Percentiles rank a stretch among this genome's conserved stretches.
Evolutionary conservation across 2,329 filamentous ascomycete genomes (phyloP).

Genomic region (Ambrosiella xylebori): DNA sequence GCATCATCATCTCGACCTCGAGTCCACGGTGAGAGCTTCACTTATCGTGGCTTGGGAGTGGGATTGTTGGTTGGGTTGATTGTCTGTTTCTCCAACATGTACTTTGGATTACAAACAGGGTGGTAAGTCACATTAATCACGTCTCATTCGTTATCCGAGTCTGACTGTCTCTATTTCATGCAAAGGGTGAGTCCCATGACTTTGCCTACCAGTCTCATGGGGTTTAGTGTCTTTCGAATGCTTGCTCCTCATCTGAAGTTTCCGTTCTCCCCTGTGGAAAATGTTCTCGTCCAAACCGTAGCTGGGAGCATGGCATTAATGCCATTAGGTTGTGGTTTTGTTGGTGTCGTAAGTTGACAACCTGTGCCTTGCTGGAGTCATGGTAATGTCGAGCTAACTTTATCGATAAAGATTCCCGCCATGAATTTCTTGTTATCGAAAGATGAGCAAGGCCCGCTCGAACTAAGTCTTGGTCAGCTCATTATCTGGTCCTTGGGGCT

Average conservation of each 20-base stretch:
- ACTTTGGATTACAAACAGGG: conserved; percentile 85
- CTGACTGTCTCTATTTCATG: background rate
- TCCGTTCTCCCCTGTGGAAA: conserved; percentile 88
- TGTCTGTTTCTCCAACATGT: conserved; percentile 95
- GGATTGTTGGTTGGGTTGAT: conserved; percentile 73
- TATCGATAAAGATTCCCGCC: conserved; percentile 47
- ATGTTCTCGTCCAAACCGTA: conserved; percentile 90
- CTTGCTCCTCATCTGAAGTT: conserved; percentile 54
- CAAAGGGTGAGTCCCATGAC: conserved; percentile 58
- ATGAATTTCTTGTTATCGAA: conserved; percentile 68
- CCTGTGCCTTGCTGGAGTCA: background rate
- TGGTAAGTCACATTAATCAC: conserved; percentile 20
- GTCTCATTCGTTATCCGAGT: background rate
- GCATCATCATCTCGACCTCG: background rate
- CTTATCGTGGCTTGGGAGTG: conserved; percentile 58
- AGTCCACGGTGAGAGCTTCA: conserved; percentile 54
- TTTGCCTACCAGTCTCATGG: conserved; percentile 87
- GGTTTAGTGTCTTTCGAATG: conserved; percentile 82
- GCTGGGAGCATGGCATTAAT: conserved; percentile 92
- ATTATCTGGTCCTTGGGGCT: conserved; percentile 83
- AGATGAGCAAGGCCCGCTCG: conserved; percentile 63
- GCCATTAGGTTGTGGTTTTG: conserved; percentile 88
- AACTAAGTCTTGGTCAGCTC: conserved; percentile 56
- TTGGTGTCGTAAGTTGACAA: conserved; percentile 48
- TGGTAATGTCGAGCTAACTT: background rate